Evolutionary conservation across 306 rosid genomes (phyloP).

Genomic region (Glycine soja): DNA sequence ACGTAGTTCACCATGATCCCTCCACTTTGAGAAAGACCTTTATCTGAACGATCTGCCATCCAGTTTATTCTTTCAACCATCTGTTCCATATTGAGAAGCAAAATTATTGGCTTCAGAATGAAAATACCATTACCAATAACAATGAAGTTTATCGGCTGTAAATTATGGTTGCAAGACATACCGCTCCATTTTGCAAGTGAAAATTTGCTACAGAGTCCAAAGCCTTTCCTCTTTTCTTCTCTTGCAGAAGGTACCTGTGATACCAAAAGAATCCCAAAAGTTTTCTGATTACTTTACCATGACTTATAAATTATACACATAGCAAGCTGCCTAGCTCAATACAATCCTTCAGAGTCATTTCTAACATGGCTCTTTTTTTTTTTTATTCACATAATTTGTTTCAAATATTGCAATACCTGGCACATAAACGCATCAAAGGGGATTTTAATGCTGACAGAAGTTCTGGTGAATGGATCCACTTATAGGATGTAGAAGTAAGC

Average conservation of each 20-base stretch:
- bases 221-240: slow-evolving; percentile 97
- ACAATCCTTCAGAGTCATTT: slow-evolving; percentile 31
- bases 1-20: slow-evolving; percentile 97
- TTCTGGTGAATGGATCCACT: slow-evolving; percentile 72
- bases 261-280: slow-evolving; percentile 30
- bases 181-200: slow-evolving; percentile 99
- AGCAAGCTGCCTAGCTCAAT: slow-evolving; percentile 4
- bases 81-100: slow-evolving; percentile 59
- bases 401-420: slow-evolving; percentile 59
- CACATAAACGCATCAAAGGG: slow-evolving; percentile 80
- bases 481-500: slow-evolving; percentile 72
- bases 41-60: slow-evolving; percentile 89
- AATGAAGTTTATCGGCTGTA: slow-evolving; percentile 8
- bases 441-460: slow-evolving; percentile 61
- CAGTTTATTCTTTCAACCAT: slow-evolving; percentile 91
- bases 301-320: slow-evolving; percentile 26
- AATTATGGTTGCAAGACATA: slow-evolving; percentile 51
- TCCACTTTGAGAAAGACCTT: slow-evolving; percentile 86
- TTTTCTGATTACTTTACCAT: slow-evolving; percentile 9
- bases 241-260: slow-evolving; percentile 89
- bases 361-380: slow-evolving; percentile 13
- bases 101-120: slow-evolving; percentile 36
- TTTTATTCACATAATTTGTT: slow-evolving; percentile 39
- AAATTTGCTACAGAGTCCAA: slow-evolving; percentile 95
- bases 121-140: slow-evolving; percentile 41